These are phyloP conservation scores for Adansonia madagascariensis DNA, from an alignment of 441 rosid genomes.

Conservation along the genomic window DNA sequence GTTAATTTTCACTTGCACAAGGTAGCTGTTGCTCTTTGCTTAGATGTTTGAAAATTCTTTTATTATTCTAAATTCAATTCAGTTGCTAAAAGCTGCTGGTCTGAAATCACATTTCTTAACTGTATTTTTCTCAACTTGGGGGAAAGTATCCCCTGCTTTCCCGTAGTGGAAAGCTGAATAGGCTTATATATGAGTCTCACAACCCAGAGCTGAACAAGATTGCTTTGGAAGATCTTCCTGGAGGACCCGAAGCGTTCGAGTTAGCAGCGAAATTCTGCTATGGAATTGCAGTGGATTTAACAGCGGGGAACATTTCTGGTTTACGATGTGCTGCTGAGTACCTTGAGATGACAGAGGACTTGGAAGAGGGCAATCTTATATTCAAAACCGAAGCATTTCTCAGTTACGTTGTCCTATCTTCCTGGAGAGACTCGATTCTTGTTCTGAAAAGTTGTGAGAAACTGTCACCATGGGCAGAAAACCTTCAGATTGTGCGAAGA, in stretches of 20 bases:
- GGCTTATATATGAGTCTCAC: slow-evolving; percentile 76
- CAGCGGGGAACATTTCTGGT: slow-evolving; percentile 84
- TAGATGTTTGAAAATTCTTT: neutral
- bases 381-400: slow-evolving; percentile 97
- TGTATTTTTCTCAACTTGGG: slow-evolving; percentile 21
- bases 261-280: slow-evolving; percentile 93
- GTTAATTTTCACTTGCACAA: slow-evolving; percentile 84
- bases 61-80: neutral
- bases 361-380: slow-evolving; percentile 94
- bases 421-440: slow-evolving; percentile 92
- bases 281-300: slow-evolving; percentile 89
- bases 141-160: slow-evolving; percentile 84
- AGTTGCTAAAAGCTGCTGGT: neutral
- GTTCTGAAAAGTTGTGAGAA: slow-evolving; percentile 87
- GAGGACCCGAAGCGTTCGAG: slow-evolving; percentile 87
- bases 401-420: slow-evolving; percentile 91
- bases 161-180: slow-evolving; percentile 89
- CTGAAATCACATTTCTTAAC: slow-evolving; percentile 20
- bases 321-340: slow-evolving; percentile 90
- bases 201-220: slow-evolving; percentile 60
- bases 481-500: slow-evolving; percentile 88
- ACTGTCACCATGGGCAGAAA: slow-evolving; percentile 97
- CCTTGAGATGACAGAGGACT: slow-evolving; percentile 98
- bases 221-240: slow-evolving; percentile 75
- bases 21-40: slow-evolving; percentile 46